Percentiles rank a stretch among this genome's conserved stretches.
These are phyloP conservation scores for Claviceps fusiformis DNA, from an alignment of 2,329 filamentous ascomycete species.

Conservation along the genomic window DNA sequence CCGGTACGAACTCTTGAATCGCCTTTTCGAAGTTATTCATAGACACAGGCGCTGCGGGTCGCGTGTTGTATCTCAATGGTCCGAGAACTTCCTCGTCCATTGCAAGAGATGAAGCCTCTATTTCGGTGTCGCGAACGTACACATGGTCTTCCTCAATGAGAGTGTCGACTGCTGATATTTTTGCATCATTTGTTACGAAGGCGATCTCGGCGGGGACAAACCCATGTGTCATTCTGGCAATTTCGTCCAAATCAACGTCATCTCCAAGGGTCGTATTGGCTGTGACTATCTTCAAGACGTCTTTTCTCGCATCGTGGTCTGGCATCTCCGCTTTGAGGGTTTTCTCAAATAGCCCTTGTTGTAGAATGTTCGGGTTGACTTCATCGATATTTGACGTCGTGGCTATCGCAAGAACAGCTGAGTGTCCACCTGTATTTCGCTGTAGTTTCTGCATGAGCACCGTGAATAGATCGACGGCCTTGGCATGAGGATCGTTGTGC, in stretches of 20 bases:
- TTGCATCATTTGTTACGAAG: slow-evolving; percentile 38
- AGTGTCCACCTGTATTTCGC: slow-evolving; percentile 54
- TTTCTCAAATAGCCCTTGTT: slow-evolving; percentile 64
- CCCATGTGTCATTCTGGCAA: slow-evolving; percentile 78
- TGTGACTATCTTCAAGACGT: slow-evolving; percentile 65
- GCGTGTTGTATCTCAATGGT: background rate
- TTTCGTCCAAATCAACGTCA: slow-evolving; percentile 57
- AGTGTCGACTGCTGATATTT: slow-evolving; percentile 23
- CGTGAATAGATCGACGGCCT: slow-evolving; percentile 70
- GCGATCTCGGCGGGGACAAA: slow-evolving; percentile 87
- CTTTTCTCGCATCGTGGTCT: slow-evolving; percentile 59
- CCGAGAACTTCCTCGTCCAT: background rate
- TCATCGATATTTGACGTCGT: slow-evolving; percentile 83
- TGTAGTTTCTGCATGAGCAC: slow-evolving; percentile 74
- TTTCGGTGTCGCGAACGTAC: slow-evolving; percentile 4
- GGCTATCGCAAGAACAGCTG: slow-evolving; percentile 77
- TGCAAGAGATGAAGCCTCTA: slow-evolving; percentile 2
- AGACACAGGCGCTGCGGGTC: slow-evolving; percentile 7
- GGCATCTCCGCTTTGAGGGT: slow-evolving; percentile 84
- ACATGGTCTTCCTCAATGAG: slow-evolving; percentile 16
- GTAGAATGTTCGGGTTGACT: slow-evolving; percentile 63
- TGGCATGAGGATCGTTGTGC: slow-evolving; percentile 78
- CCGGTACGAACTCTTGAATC: slow-evolving; percentile 40
- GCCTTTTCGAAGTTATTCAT: slow-evolving; percentile 55
- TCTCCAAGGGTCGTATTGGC: slow-evolving; percentile 48